Base-by-base conservation (phyloP, 202 grass and related monocot genomes). In the Eragrostis tef region DNA sequence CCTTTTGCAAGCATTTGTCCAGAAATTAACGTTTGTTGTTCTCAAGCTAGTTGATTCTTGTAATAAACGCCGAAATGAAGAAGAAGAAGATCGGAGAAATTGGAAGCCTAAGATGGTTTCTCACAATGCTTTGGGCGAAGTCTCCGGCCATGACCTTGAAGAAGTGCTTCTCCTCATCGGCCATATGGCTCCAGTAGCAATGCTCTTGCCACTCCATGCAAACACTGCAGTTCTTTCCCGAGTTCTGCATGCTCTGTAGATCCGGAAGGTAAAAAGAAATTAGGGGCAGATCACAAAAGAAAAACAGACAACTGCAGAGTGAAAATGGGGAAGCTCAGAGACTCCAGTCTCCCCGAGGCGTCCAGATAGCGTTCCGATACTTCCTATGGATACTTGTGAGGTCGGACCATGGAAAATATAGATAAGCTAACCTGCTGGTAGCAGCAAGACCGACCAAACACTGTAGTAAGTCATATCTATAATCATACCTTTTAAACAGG, bases 131-230 rank as follows among this genome's bases (percentile, higher is more conserved):
- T 66, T 84, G 39, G 45, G 60, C 45, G 71, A 89, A 92, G 31
- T 80, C 77, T 42, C 79, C 74, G 39, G 47, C 58, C 87, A 87
- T 70, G 24, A 76, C 36, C 49, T 80, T 88, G 79, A 81, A 89
- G 77, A 92, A 89, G 25, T 76, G 80, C 42, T 89, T 85, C 5
- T 81, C 73, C 77, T 70, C 79, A 6, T 74, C 66, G 41, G 76
- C 80, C 62, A 77, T 73, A 64, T 92, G 87, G 65, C 27, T 81
- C 87, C 90, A 89, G 76, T 87, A 92, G 48, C 27, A 84, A 74
- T 92, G 90, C 20, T 82, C 68, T 68, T 89, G 79, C 82, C 82
- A 89, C 54, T 86, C 54, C 50, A 45, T 45, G 78, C 78, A 80
- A 27, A 69, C 11, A 64, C 34, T 80, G 78, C 64, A 69, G 50